These are phyloP conservation scores for Colletotrichum acutatum DNA, from an alignment of 2,329 filamentous ascomycete genomes.

Conservation along the genomic window DNA sequence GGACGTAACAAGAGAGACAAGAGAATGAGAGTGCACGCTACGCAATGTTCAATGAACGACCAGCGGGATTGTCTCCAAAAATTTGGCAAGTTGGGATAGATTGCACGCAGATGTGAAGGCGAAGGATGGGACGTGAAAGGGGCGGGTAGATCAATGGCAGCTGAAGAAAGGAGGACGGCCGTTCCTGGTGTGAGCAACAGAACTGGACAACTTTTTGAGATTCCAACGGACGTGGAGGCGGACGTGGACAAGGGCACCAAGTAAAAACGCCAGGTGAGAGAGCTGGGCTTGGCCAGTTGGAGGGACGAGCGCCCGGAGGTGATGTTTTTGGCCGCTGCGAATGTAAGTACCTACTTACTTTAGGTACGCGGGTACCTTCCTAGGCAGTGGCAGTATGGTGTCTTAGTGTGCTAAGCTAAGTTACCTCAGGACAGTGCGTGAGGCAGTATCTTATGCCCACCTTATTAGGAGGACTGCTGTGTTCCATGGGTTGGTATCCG, in stretches of 20 bases:
- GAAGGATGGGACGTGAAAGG: slow-evolving; percentile 5
- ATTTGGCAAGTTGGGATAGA: slow-evolving; percentile 16
- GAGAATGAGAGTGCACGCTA: background rate
- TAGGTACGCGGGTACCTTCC: no score
- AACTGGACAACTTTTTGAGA: slow-evolving; percentile 36
- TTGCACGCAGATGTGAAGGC: slow-evolving; percentile 23
- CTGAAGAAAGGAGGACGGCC: slow-evolving; percentile 2
- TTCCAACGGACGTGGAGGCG: slow-evolving; percentile 13
- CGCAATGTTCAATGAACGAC: slow-evolving; percentile 6
- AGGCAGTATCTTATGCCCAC: background rate
- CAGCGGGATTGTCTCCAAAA: slow-evolving; percentile 25
- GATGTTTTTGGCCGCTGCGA: background rate
- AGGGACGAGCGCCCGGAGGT: slow-evolving; percentile 9
- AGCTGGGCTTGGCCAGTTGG: background rate
- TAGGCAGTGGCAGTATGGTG: no score
- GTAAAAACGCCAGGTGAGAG: slow-evolving; percentile 28
- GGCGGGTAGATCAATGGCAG: slow-evolving; percentile 16
- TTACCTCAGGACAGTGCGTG: background rate
- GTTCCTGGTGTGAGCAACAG: slow-evolving; percentile 7
- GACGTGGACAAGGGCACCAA: slow-evolving; percentile 27
- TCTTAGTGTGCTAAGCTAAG: background rate
- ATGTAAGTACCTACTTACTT: background rate
- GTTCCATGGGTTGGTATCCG: no score
- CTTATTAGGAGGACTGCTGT: no score
- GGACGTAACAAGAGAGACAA: background rate